These are phyloP conservation scores for Aspergillus sclerotialis DNA, from an alignment of 2,329 filamentous ascomycete genomes.

Conservation along the genomic window DNA sequence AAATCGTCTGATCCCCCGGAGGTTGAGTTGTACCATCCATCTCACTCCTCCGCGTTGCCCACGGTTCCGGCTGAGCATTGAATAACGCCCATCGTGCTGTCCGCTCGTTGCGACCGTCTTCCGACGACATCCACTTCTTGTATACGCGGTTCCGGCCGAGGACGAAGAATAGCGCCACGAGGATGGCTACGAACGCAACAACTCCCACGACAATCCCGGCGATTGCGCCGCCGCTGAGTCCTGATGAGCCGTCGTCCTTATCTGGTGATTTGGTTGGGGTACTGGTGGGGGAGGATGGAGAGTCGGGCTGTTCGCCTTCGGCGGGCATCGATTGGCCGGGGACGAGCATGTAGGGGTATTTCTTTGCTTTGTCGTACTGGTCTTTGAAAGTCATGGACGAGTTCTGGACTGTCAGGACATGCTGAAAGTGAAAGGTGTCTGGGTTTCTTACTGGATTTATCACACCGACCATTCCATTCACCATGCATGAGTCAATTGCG, in stretches of 20 bases:
- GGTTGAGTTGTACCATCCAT: slow-evolving; percentile 5
- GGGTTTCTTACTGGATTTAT: slow-evolving; percentile 57
- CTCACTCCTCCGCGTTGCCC: slow-evolving; percentile 8
- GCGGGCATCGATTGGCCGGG: slow-evolving; percentile 51
- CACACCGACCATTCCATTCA: slow-evolving; percentile 65
- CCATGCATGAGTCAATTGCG: slow-evolving; percentile 57
- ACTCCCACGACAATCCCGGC: slow-evolving; percentile 53
- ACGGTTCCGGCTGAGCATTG: slow-evolving; percentile 4
- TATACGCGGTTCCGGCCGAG: slow-evolving; percentile 30
- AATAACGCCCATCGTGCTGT: slow-evolving; percentile 27
- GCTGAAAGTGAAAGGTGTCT: not conserved
- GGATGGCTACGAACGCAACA: slow-evolving; percentile 39
- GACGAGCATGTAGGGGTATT: slow-evolving; percentile 47
- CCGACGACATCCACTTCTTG: slow-evolving; percentile 25
- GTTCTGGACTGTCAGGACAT: slow-evolving; percentile 29
- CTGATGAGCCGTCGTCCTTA: slow-evolving; percentile 4
- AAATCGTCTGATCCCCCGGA: not conserved
- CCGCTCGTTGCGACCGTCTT: slow-evolving; percentile 24
- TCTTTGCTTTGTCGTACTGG: slow-evolving; percentile 43
- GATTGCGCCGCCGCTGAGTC: slow-evolving; percentile 45
- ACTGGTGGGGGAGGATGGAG: slow-evolving; percentile 4
- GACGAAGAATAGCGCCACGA: slow-evolving; percentile 37
- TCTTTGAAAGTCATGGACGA: slow-evolving; percentile 41
- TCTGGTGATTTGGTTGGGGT: slow-evolving; percentile 7
- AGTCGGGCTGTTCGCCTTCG: slow-evolving; percentile 28